Base-by-base conservation (phyloP, 2,329 filamentous ascomycete species). In the Fusarium avenaceum region DNA sequence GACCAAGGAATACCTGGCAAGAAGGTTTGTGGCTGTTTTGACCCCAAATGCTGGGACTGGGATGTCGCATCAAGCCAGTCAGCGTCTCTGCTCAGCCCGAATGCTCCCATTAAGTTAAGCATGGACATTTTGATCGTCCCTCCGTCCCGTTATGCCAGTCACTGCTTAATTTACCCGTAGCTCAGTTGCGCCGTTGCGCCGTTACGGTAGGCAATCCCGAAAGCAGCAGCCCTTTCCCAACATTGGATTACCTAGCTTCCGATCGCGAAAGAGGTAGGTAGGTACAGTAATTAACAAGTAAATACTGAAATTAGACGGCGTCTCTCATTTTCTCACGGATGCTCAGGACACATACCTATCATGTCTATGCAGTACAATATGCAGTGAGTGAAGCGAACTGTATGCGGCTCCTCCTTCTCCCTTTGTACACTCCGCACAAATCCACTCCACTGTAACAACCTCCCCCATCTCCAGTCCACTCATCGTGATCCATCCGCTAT, bases 401-500 rank as follows among this genome's bases (percentile, higher is more conserved):
- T 46, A 46, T 61, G 63, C 61, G 55, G 63, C 35, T 69, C 45
- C 66, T 69, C 65, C 62, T 64, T 69, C 66, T 69, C 52, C 38
- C 62, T 67, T 63, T 58, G 66, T 66, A 50, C 57, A 54, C 49
- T 65, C 54, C 62, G 47, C 50, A 30, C 33, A n/a, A 38, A 8
- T 51, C 59, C 51, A 38, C 35, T 67, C 68, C 66, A 62, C 66
- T 53, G 32, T 53, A 61, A 59, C 66, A 69, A 67, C 64, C 62
- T 57, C 52, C 58, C 69, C 57, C 70, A 38, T 38, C 35, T 38
- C 17, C n/a, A 10, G 4, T 9, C 35, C 35, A 52, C 65, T 56
- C 65, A 60, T 70, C 62, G 40, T 60, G 63, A 64, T 61, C 64
- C 63, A 70, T 70, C 69, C 69, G 51, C 69, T 64, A 63, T 71